Base-by-base conservation (phyloP, 352 stramenopile species). In the Pythium volutum region DNA sequence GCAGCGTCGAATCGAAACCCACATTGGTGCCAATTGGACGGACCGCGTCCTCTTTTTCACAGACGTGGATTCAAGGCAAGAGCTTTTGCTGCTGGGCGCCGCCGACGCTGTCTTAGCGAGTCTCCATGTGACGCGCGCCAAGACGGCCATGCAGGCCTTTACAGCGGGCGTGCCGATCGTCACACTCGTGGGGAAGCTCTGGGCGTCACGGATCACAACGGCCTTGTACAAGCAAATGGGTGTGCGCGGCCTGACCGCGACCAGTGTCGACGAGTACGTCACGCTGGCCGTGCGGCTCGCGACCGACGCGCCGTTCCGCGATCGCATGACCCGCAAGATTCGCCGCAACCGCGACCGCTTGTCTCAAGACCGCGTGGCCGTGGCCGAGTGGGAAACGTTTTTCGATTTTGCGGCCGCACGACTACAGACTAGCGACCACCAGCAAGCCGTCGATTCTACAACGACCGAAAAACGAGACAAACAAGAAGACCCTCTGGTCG, bases 351-450 rank as follows among this genome's bases (percentile, higher is more conserved):
- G 76, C 4, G 54, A 65, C 23, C 70, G 60, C 1, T 29, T 92
- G n/a, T 82, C 80, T 5, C 62, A 76, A 55, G 74, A 86, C 53
- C 3, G 22, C 18, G 39, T 64, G 12, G 81, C 78, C 3, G 72
- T 93, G 1, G 20, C 66, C n/a, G 76, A 91, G 51, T 93, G 84
- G 84, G 81, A 90, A 62, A 70, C 62, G 34, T 91, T 93, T 50
- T 75, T 93, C 25, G 70, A 89, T 14, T 77, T 63, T 18, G 59
- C 43, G 5, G 25, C 42, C 8, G 23, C 56, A 16, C 29, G 27
- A 41, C 16, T 48, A 1, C 25, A 38, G 16, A 16, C 33, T 10
- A 23, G 9, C 22, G 50, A 47, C n/a, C 11, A 29, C 20, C 4
- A 20, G 3, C 22, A 31, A 38, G 20, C n/a, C n/a, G n/a, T n/a